Base-by-base conservation (phyloP, 1,284 basidiomycete genomes). In the Ganoderma lingzhi region DNA sequence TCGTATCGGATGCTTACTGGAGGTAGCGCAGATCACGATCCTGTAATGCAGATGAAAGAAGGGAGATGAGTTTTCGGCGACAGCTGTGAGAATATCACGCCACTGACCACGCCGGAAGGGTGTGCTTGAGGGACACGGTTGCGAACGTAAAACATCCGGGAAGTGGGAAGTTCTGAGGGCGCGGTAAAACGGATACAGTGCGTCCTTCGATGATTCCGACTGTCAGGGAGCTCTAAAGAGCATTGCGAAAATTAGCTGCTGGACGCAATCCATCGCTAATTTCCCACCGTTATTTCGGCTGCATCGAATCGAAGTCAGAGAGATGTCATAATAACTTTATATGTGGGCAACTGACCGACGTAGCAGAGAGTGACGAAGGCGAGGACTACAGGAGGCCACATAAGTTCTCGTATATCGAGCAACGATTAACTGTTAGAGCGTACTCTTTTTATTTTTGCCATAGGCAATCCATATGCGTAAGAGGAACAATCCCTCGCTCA, bases 181-280 rank as follows among this genome's bases (percentile, higher is more conserved):
- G 56, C 56, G 32, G 35, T 35, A 59, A 19, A 17, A 59, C 56
- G 23, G 35, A 35, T 59, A 59, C 32, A 32, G 17, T 39, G 9
- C 56, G 56, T n/a, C 56, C 56, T 39, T 59, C 56, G 32, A 59
- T 39, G 35, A 59, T 59, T 23, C 56, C 56, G 56, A 59, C 35
- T 3, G 56, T 19, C 3, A 59, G 19, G 10, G 56, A 59, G n/a
- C 17, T n/a, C 56, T 59, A n/a, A 35, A 39, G 3, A 12, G 37
- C 1, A 28, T n/a, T 23, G 5, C 2, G n/a, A 28, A 51, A 28
- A 23, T 59, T 17, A 39, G 35, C 4, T 9, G 4, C 35, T 19
- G 17, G n/a, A 35, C 3, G 9, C 3, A 39, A 39, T n/a, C 19
- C 10, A 6, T 10, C 9, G 3, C 3, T 4, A 8, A 19, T 12